Evolutionary conservation across 208 protist genomes (phyloP), one percentile per base, ranked within the genome.

Genomic region (Wallacemonas sp.): DNA sequence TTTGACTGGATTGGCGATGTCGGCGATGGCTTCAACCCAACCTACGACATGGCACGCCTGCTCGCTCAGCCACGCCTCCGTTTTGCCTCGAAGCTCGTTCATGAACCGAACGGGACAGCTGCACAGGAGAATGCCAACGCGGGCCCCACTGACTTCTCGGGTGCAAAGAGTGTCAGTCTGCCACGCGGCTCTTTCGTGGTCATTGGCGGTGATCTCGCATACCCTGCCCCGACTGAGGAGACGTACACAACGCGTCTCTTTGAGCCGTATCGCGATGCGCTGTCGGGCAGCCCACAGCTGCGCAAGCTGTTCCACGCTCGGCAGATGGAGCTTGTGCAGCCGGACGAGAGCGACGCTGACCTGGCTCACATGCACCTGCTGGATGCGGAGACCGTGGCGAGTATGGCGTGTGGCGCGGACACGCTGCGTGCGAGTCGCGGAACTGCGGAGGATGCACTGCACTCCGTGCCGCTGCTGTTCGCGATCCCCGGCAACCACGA

Each of bases 401-500:
- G 28, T 19, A 70, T 85, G 24, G 75, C 70, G 19, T 58, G 34
- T 1, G 71, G 73, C 14, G 70, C 65, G 34, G 59, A 77, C 28
- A 63, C 64, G 39, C 68, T 78, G 24, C 53, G 72, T 14, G 34
- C 42, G 15, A 53, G 60, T 15, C 61, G 60, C 54, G 69, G 62
- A 9, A 85, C 67, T 4, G 76, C 66, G 17, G 76, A 84, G 54
- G 77, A 85, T 59, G 78, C 77, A 17, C 66, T 91, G 55, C 80
- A 71, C 19, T 89, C 68, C 33, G 61, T 81, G 55, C 87, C 90
- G 54, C 45, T 93, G 58, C 72, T 91, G 15, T 95, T 94, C 58
- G 77, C 90, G 19, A 90, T 94, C 44, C 91, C 91, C 4, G 88
- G 88, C 42, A 96, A 94, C 62, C 88, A 96, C 75, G 91, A 94